phyloP scores from a whole-genome alignment of 176 grass and related monocot genomes.

The Avena insularis region DNA sequence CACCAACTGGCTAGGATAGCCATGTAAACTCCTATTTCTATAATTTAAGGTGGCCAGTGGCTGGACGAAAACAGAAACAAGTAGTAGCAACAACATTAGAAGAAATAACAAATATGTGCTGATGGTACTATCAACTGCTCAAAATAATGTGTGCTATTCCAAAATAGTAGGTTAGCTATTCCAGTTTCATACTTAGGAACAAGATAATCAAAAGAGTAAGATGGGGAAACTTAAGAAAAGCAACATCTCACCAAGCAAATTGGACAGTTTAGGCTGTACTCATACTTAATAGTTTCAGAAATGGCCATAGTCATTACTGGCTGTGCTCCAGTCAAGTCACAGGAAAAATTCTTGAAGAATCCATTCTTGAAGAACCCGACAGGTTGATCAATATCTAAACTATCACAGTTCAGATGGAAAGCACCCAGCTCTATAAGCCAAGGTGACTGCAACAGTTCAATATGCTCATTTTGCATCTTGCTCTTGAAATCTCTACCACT shows the following conservation, averaged over 20 bases:
- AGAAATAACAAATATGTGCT: neutral
- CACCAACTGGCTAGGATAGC: neutral
- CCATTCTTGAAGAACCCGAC: slow-evolving; percentile 49
- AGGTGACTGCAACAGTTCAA: slow-evolving; percentile 78
- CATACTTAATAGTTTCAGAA: slow-evolving; percentile 62
- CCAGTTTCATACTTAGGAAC: neutral
- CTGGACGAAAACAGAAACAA: neutral
- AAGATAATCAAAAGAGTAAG: slow-evolving; percentile 19
- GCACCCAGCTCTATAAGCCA: slow-evolving; percentile 78
- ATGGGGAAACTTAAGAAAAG: slow-evolving; percentile 31
- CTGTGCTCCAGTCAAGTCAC: slow-evolving; percentile 53
- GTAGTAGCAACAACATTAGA: neutral
- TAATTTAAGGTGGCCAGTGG: neutral
- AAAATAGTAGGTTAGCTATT: neutral
- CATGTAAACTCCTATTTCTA: neutral
- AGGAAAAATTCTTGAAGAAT: slow-evolving; percentile 71
- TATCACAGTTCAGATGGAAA: slow-evolving; percentile 71
- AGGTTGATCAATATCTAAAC: slow-evolving; percentile 50
- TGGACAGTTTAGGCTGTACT: slow-evolving; percentile 66
- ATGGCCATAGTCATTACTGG: slow-evolving; percentile 68
- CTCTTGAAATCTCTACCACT: slow-evolving; percentile 78
- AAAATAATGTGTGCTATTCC: neutral
- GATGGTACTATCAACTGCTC: neutral
- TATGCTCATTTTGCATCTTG: slow-evolving; percentile 65
- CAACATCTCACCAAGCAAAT: slow-evolving; percentile 72